Evolutionary conservation across 495 filamentous ascomycete genomes (phyloP).

Genomic region (Oidiodendron maius): DNA sequence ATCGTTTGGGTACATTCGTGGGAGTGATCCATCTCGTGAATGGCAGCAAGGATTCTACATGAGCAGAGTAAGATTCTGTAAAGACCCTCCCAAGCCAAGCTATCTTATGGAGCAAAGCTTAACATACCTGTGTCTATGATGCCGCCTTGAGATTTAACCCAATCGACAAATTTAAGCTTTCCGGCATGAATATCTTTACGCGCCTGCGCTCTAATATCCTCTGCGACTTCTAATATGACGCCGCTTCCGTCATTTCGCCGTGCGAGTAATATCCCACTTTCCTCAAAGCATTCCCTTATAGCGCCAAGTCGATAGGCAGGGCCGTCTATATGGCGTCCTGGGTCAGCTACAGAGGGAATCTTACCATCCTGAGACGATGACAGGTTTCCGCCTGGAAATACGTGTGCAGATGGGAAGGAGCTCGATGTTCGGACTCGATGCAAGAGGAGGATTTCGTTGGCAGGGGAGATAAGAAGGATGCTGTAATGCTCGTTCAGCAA

Average conservation of each 20-base stretch:
- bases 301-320: constrained; percentile 69
- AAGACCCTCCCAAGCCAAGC: not conserved
- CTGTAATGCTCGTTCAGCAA: constrained; percentile 32
- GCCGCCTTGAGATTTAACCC: constrained; percentile 58
- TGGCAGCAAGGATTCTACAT: constrained; percentile 64
- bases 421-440: constrained; percentile 76
- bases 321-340: constrained; percentile 58
- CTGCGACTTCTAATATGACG: constrained; percentile 46
- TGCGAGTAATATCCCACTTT: constrained; percentile 84
- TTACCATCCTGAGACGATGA: constrained; percentile 63
- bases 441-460: constrained; percentile 81
- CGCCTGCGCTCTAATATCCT: constrained; percentile 56
- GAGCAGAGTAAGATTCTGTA: too few relatives aligned
- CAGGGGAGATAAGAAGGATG: constrained; percentile 78
- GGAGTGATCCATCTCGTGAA: constrained; percentile 95
- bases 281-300: constrained; percentile 89
- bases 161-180: constrained; percentile 54
- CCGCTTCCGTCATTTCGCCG: constrained; percentile 35
- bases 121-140: constrained; percentile 61
- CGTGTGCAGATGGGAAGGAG: constrained; percentile 86
- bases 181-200: constrained; percentile 59
- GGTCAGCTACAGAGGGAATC: constrained; percentile 39
- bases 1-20: constrained; percentile 60
- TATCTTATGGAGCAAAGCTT: not conserved
- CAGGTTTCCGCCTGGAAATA: constrained; percentile 93